Evolutionary conservation across 768 basidiomycete genomes (phyloP).

Genomic region (Russula vinacea): DNA sequence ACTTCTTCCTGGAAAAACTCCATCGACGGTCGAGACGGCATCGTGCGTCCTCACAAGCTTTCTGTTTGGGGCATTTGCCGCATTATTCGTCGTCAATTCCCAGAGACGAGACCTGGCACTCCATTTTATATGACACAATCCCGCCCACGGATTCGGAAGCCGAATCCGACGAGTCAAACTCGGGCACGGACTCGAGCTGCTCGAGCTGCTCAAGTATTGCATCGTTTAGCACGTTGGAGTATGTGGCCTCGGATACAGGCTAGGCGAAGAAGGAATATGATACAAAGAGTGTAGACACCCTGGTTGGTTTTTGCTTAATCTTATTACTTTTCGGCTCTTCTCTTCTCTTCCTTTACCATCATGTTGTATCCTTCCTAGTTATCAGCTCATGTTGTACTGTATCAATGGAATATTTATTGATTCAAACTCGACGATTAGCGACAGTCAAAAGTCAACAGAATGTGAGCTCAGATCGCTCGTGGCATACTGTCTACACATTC

Average conservation of each 20-base stretch:
- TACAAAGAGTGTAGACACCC: not conserved
- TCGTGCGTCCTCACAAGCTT: slow-evolving; percentile 57
- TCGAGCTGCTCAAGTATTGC: slow-evolving; percentile 31
- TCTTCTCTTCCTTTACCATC: not conserved
- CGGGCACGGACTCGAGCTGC: slow-evolving; percentile 25
- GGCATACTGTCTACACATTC: too few relatives aligned
- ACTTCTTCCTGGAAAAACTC: slow-evolving; percentile 18
- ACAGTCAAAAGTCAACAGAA: not conserved
- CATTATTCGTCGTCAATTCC: slow-evolving; percentile 38
- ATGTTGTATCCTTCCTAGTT: slow-evolving; percentile 14
- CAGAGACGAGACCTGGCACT: slow-evolving; percentile 30
- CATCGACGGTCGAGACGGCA: slow-evolving; percentile 37
- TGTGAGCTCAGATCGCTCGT: too few relatives aligned
- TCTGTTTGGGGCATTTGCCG: slow-evolving; percentile 55
- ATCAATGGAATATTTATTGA: slow-evolving; percentile 25
- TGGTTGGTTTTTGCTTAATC: slow-evolving; percentile 15
- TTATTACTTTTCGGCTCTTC: slow-evolving; percentile 12
- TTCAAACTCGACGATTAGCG: not conserved
- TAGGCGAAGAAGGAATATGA: slow-evolving; percentile 3
- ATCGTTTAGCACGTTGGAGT: slow-evolving; percentile 28
- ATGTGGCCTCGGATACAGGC: slow-evolving; percentile 6
- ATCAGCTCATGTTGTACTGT: slow-evolving; percentile 7
- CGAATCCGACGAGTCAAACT: slow-evolving; percentile 18
- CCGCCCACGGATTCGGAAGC: slow-evolving; percentile 12
- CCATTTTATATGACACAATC: slow-evolving; percentile 26